Evolutionary conservation across 257 asterid species (phyloP).

Genomic region (Solanum chaucha): DNA sequence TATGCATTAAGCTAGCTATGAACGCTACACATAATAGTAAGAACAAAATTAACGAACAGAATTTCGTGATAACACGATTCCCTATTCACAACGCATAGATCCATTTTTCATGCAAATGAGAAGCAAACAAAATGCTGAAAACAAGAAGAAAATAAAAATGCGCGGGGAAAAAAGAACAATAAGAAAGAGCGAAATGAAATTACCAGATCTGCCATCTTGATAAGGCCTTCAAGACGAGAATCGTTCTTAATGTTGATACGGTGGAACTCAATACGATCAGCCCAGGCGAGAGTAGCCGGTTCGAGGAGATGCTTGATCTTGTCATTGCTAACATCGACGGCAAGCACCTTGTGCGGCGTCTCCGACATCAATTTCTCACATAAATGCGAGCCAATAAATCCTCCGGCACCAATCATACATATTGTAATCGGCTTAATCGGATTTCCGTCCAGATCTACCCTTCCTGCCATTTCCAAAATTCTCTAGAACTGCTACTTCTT

Average conservation of each 20-base stretch:
- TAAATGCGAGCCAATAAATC: conserved; percentile 90
- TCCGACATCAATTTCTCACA: conserved; percentile 82
- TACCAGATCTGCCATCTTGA: conserved; percentile 95
- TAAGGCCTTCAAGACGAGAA: conserved; percentile 96
- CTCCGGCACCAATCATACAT: conserved; percentile 98
- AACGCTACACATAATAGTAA: background rate
- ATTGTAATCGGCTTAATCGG: conserved; percentile 61
- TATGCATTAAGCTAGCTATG: background rate
- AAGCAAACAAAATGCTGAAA: background rate
- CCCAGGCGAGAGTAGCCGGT: conserved; percentile 44
- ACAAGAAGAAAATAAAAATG: background rate
- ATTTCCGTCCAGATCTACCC: conserved; percentile 90
- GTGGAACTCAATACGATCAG: conserved; percentile 81
- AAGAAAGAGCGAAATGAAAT: background rate
- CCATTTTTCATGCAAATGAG: background rate
- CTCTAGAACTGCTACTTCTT: background rate
- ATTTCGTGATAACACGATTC: background rate
- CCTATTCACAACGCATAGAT: background rate
- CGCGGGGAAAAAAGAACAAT: background rate
- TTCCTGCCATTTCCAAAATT: conserved; percentile 47
- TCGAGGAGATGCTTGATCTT: conserved; percentile 83
- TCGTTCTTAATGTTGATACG: conserved; percentile 87
- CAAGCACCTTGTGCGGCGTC: conserved; percentile 73
- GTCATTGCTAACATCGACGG: conserved; percentile 80
- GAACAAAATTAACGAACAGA: background rate